Conservation (phyloP, 176 grass and related monocot genomes). For the Hsuehochloa calcarea region DNA sequence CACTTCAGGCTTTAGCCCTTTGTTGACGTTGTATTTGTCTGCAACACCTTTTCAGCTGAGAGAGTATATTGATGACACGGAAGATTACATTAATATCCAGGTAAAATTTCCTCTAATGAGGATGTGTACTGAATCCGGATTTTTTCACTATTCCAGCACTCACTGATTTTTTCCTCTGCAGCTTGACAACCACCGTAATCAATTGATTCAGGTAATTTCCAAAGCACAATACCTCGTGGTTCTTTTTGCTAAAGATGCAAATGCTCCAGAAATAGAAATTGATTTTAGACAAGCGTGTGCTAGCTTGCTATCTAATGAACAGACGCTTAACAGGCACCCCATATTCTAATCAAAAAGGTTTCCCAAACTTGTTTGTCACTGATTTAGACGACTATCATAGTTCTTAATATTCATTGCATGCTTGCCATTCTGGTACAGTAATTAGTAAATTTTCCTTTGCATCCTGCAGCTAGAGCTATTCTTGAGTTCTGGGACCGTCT, state of each 20-base stretch:
- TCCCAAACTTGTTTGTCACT: neutral
- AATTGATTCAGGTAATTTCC: slow-evolving; percentile 91
- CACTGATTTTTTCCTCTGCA: slow-evolving; percentile 35
- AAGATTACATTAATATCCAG: slow-evolving; percentile 99
- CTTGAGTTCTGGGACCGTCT: slow-evolving; percentile 89
- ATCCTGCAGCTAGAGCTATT: slow-evolving; percentile 81
- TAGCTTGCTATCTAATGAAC: neutral
- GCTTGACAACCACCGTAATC: slow-evolving; percentile 99
- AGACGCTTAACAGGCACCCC: neutral
- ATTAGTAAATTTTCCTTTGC: neutral
- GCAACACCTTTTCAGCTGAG: slow-evolving; percentile 66
- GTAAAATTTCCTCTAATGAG: slow-evolving; percentile 29
- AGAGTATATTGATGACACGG: slow-evolving; percentile 98
- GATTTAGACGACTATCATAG: neutral
- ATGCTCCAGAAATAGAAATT: slow-evolving; percentile 2
- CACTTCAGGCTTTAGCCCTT: neutral
- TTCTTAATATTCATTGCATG: neutral
- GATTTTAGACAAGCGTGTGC: neutral
- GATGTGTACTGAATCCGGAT: neutral
- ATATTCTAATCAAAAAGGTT: neutral
- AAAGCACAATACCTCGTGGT: neutral
- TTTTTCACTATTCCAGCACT: slow-evolving; percentile 7
- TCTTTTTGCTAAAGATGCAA: neutral
- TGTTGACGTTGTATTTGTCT: slow-evolving; percentile 30
- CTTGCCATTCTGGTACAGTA: neutral